Percentiles rank a stretch among this genome's conserved stretches.
Conservation (phyloP, 2,329 filamentous ascomycete genomes). For the Xylariales sp. region DNA sequence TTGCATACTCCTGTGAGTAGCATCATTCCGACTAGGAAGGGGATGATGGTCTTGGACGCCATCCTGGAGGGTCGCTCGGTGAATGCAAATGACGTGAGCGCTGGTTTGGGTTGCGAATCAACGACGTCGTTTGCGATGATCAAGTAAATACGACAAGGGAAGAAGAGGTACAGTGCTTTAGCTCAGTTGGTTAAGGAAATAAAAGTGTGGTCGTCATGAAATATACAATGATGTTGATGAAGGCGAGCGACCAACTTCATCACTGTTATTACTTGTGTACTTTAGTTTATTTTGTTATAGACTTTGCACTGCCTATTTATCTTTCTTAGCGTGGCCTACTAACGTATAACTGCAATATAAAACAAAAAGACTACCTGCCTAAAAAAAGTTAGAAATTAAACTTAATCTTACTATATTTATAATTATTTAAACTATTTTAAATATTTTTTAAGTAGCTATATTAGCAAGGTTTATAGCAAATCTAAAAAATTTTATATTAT, state of each 20-base stretch:
- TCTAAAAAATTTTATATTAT: too few species aligned
- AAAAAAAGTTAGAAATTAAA: too few species aligned
- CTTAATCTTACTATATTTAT: too few species aligned
- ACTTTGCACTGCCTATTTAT: too few species aligned
- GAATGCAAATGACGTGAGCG: background rate
- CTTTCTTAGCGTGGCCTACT: too few species aligned
- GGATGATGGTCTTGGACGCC: constrained; percentile 78
- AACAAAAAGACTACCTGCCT: too few species aligned
- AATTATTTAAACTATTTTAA: too few species aligned
- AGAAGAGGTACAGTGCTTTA: background rate
- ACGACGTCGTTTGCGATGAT: background rate
- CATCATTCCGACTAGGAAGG: constrained; percentile 95
- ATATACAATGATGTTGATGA: constrained; percentile 17
- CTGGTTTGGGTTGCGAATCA: background rate
- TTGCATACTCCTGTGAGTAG: constrained; percentile 95
- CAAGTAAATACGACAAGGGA: background rate
- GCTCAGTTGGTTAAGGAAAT: constrained; percentile 1
- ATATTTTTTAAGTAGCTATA: too few species aligned
- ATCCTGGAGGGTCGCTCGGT: constrained; percentile 59
- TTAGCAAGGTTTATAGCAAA: too few species aligned
- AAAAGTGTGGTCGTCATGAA: background rate
- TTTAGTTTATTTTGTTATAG: too few species aligned
- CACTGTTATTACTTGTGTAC: too few species aligned
- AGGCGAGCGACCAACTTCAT: background rate
- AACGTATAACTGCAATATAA: too few species aligned